A percentile compares a stretch with the other conserved stretches of the same genome.
These are phyloP conservation scores for Nymphaea colorata DNA, from an alignment of 164 flowering plant species.

Conservation along the genomic window DNA sequence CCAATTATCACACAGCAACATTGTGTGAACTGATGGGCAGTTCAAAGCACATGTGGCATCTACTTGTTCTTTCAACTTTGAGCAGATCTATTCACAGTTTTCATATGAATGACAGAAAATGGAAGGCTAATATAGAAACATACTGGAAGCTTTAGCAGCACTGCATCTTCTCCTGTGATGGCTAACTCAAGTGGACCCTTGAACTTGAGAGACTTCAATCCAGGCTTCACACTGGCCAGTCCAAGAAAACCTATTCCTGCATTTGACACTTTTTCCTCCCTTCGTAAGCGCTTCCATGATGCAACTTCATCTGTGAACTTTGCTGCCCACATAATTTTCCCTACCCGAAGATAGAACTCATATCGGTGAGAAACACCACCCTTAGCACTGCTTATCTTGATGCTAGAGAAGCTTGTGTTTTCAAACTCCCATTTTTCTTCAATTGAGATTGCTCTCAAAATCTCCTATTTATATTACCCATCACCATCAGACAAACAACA, in stretches of 20 bases:
- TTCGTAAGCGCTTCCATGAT: constrained; percentile 32
- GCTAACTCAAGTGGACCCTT: constrained; percentile 61
- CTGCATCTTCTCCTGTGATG: constrained; percentile 22
- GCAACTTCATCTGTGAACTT: constrained; percentile 31
- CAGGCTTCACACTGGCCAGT: constrained; percentile 16
- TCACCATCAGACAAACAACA: background rate
- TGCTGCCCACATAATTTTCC: constrained; percentile 24
- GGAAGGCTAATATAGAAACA: constrained; percentile 3
- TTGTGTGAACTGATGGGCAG: too few species aligned
- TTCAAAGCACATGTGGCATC: too few species aligned
- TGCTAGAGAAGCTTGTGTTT: constrained; percentile 23
- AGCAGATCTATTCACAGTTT: too few species aligned
- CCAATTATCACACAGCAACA: too few species aligned
- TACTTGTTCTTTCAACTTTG: too few species aligned
- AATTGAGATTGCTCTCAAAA: constrained; percentile 38
- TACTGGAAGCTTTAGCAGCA: constrained; percentile 50
- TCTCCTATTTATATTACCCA: constrained; percentile 26
- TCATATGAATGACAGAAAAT: too few species aligned
- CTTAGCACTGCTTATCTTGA: constrained; percentile 26
- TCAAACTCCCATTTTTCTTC: constrained; percentile 37
- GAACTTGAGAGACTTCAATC: constrained; percentile 29
- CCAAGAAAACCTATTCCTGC: constrained; percentile 13
- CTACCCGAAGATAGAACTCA: constrained; percentile 33
- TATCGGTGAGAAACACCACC: constrained; percentile 22
- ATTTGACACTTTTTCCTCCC: constrained; percentile 10